Percentiles rank a stretch among this genome's conserved stretches.
Evolutionary conservation across 495 filamentous ascomycete species (phyloP).

Genomic region (Penicilliopsis zonata): DNA sequence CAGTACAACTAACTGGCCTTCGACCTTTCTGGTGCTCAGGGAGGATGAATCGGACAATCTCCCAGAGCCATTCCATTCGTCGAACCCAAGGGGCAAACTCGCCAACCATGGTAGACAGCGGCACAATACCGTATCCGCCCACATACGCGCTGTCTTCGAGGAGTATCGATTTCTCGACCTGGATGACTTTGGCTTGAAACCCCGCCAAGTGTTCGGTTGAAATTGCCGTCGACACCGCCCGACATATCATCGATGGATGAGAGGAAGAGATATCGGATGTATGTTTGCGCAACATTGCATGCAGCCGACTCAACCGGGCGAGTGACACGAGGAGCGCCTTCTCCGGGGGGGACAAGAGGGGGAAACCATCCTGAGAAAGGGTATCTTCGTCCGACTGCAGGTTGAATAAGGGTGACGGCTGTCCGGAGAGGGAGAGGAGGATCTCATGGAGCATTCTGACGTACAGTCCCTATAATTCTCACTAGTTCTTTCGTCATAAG

Average conservation of each 20-base stretch:
- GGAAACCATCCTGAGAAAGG: constrained; percentile 27
- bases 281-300: constrained; percentile 52
- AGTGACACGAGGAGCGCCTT: constrained; percentile 68
- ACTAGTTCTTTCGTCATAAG: too few species aligned
- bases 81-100: constrained; percentile 80
- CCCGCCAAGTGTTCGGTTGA: constrained; percentile 56
- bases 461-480: constrained; percentile 16
- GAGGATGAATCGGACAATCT: constrained; percentile 54
- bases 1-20: constrained; percentile 28
- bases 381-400: constrained; percentile 23
- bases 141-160: constrained; percentile 59
- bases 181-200: constrained; percentile 73
- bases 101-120: constrained; percentile 68
- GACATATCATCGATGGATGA: constrained; percentile 70
- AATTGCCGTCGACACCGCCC: constrained; percentile 75
- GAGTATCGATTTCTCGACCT: constrained; percentile 71
- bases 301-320: constrained; percentile 61
- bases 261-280: constrained; percentile 51
- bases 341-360: constrained; percentile 62
- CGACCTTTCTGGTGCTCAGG: constrained; percentile 17
- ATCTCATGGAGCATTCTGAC: constrained; percentile 89
- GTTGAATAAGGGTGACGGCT: constrained; percentile 75
- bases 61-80: constrained; percentile 76
- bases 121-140: constrained; percentile 85
- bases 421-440: constrained; percentile 85